Conservation (phyloP, 768 basidiomycete genomes). For the Pleurotus giganteus region DNA sequence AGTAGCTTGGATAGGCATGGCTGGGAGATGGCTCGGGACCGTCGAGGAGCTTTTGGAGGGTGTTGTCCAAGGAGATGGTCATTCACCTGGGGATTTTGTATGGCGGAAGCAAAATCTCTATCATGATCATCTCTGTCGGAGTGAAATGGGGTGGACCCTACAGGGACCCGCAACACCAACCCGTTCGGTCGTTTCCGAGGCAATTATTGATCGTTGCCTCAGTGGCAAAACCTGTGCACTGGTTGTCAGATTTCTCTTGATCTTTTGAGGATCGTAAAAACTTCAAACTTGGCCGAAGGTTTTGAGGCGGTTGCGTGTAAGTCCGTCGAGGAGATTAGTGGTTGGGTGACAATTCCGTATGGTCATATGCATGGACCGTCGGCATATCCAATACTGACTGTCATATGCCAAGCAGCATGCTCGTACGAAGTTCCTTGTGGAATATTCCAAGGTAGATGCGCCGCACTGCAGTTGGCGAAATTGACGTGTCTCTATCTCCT, state of each 20-base stretch:
- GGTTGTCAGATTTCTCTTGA: neutral
- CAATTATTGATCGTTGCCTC: neutral
- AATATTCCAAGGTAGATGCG: too few species aligned
- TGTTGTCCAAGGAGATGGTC: neutral
- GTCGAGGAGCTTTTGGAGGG: neutral
- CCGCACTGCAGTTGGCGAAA: too few species aligned
- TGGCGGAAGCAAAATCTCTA: constrained; percentile 7
- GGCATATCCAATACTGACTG: too few species aligned
- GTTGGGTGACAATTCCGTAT: too few species aligned
- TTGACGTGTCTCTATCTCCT: too few species aligned
- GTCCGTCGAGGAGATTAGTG: neutral
- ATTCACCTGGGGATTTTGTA: neutral
- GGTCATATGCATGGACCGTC: too few species aligned
- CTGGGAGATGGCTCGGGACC: neutral
- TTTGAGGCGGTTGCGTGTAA: neutral
- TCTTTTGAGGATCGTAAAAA: neutral
- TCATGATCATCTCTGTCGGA: neutral
- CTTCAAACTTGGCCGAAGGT: neutral
- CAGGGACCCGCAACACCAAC: neutral
- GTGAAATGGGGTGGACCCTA: neutral
- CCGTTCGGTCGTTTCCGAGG: constrained; percentile 3
- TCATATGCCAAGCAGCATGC: too few species aligned
- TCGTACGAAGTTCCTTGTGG: too few species aligned
- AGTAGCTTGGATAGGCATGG: neutral
- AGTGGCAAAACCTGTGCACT: constrained; percentile 1